Base-by-base conservation (phyloP, 2,329 filamentous ascomycete species). In the Paecilomyces niveus region DNA sequence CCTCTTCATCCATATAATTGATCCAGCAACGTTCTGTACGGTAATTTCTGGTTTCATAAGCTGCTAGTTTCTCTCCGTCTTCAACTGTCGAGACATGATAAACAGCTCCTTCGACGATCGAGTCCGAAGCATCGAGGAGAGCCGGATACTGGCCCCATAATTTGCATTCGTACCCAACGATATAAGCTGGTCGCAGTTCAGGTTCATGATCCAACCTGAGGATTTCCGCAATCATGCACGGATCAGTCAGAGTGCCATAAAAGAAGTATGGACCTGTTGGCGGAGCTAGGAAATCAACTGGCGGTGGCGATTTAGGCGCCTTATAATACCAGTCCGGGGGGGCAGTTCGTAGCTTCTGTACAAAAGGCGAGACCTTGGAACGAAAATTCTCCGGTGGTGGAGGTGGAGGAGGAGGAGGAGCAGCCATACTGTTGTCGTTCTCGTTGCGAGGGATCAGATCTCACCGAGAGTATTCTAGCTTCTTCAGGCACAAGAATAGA, bases 201-300 rank as follows among this genome's bases (percentile, higher is more conserved):
- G 63, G 64, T 22, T 58, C 45, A 1, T 57, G 53, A 24, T 64
- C 60, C 13, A 72, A 39, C 7, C 57, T 52, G n/a, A 70, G 61
- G 32, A 68, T 53, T n/a, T 68, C 60, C n/a, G 51, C 33, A n/a
- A 70, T 58, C 60, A 70, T 67, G 0, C 57, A 51, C 0, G 69
- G 65, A 39, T 75, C 68, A 11, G 65, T 62, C n/a, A 76, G 60
- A 1, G 72, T 71, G 35, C 71, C 72, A 57, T 76, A 74, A 63
- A 76, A 72, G 62, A 76, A 75, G 57, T 72, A 74, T 2, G 64
- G 62, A 0, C 65, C 65, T 2, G 59, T 64, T 1, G 61, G 66
- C 32, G 65, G 33, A 10, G 33, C 33, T 15, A 35, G 33, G 33
- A 15, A 15, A 35, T 35, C 33, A 35, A 35, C 13, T 35, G 33